Evolutionary conservation across 139 green algal genomes (phyloP), one percentile per base, ranked within the genome.

Genomic region (Nannochloris sp.): DNA sequence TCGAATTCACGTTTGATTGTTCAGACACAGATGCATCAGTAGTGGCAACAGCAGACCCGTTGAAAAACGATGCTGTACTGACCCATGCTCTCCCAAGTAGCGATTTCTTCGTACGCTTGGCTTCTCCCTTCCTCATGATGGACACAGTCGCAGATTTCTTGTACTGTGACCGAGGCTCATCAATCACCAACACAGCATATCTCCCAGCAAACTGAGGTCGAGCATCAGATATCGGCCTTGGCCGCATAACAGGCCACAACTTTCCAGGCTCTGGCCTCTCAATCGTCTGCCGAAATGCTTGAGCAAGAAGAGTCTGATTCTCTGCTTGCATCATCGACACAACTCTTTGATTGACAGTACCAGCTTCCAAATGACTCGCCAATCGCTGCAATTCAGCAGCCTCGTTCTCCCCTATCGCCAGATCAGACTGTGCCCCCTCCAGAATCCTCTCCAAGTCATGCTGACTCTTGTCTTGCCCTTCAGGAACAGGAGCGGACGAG

Each of bases 101-200:
- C 11, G 33, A 12, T 40, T 40, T 3, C 33, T 8, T 40, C 12
- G 33, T 40, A 9, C 33, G 9, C 33, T 13, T 40, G 3, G 6
- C 11, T 40, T 40, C 33, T 40, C 33, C 33, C 11, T 40, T 40
- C 11, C 33, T 40, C 33, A 40, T 40, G 46, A 20, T 20, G 4
- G 46, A 53, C 6, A 53, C 46, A 12, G 46, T 28, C 12, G 46
- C 46, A 6, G n/a, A 28, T 53, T 23, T 28, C n/a, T 53, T 53
- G 20, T 28, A 53, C 14, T 53, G 46, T 11, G 16, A 28, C n/a
- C 46, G 16, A 8, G 50, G 50, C 23, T 59, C 50, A 12, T 59
- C 50, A 59, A 59, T 49, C 12, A 64, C 58, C 12, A 64, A 17
- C 1, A 64, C 58, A 31, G 58, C 25, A 23, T 64, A 64, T 36